Evolutionary conservation across 2,329 filamentous ascomycete genomes (phyloP).

Genomic region (Sarocladium strictum): DNA sequence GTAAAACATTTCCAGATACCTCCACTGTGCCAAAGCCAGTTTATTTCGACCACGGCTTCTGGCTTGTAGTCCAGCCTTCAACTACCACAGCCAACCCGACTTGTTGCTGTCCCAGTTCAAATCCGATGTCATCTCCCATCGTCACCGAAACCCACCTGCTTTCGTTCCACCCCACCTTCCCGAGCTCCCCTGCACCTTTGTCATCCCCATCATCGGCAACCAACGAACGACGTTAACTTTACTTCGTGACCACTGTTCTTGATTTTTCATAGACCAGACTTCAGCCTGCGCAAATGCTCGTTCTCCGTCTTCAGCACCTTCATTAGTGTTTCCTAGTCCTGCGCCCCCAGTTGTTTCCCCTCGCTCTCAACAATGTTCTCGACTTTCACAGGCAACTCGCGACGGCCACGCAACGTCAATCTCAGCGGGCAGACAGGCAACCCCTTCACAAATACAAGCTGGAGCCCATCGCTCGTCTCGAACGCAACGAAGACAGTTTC

Average conservation of each 20-base stretch:
- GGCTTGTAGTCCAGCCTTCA: no score
- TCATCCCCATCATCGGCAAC: not conserved
- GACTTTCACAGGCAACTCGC: slow-evolving; percentile 82
- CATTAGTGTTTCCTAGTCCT: not conserved
- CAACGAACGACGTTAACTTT: no score
- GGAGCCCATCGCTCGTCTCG: slow-evolving; percentile 49
- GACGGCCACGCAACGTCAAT: slow-evolving; percentile 86
- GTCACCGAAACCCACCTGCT: not conserved
- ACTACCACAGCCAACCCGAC: not conserved
- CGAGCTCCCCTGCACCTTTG: not conserved
- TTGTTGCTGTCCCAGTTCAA: not conserved
- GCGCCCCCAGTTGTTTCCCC: not conserved
- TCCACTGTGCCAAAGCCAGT: no score
- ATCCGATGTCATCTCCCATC: not conserved
- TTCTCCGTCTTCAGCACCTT: not conserved
- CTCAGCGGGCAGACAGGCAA: slow-evolving; percentile 80
- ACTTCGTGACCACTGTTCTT: not conserved
- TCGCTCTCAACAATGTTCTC: slow-evolving; percentile 63
- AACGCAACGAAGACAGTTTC: slow-evolving; percentile 73
- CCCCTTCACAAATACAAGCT: slow-evolving; percentile 64
- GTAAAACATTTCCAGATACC: no score
- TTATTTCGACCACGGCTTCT: no score
- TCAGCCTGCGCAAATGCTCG: not conserved
- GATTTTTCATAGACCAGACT: not conserved
- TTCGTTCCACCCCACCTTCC: not conserved